phyloP scores from a whole-genome alignment of 495 filamentous ascomycete genomes.

The Trypethelium eluteriae region DNA sequence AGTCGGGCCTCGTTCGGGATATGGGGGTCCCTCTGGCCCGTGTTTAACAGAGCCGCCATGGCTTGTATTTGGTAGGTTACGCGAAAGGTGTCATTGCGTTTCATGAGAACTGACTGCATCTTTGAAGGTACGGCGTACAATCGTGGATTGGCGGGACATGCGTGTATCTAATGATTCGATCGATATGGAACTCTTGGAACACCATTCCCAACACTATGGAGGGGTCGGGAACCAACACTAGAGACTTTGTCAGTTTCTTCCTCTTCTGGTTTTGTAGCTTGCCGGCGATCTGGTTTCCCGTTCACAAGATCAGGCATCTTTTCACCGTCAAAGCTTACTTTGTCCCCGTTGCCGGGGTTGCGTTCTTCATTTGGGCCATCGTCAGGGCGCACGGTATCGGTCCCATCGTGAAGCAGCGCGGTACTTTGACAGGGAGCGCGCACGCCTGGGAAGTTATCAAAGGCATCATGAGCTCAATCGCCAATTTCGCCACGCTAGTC shows the following conservation, averaged over 20 bases:
- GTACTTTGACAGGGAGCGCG: constrained; percentile 55
- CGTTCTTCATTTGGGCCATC: constrained; percentile 88
- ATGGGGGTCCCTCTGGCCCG: constrained; percentile 63
- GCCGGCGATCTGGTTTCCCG: constrained; percentile 61
- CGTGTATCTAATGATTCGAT: constrained; percentile 36
- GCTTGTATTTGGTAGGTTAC: constrained; percentile 82
- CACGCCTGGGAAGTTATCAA: constrained; percentile 77
- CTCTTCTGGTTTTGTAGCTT: constrained; percentile 45
- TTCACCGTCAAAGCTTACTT: constrained; percentile 88
- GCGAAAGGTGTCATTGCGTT: constrained; percentile 35
- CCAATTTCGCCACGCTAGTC: constrained; percentile 85
- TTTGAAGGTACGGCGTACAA: constrained; percentile 51
- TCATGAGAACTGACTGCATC: constrained; percentile 46
- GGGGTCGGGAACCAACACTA: constrained; percentile 64
- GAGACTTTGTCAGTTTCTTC: constrained; percentile 52
- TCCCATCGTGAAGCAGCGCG: constrained; percentile 69
- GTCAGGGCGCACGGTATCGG: constrained; percentile 76
- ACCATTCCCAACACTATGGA: constrained; percentile 55
- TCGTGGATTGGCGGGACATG: constrained; percentile 27
- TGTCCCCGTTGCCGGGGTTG: constrained; percentile 73
- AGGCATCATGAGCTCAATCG: constrained; percentile 77
- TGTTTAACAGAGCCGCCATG: constrained; percentile 82
- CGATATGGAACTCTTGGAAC: constrained; percentile 21
- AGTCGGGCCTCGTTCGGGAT: constrained; percentile 35
- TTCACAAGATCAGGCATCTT: constrained; percentile 70